A percentile compares a stretch with the other conserved stretches of the same genome.
phyloP scores from a whole-genome alignment of 208 protist species.

The Lotmaria passim region DNA sequence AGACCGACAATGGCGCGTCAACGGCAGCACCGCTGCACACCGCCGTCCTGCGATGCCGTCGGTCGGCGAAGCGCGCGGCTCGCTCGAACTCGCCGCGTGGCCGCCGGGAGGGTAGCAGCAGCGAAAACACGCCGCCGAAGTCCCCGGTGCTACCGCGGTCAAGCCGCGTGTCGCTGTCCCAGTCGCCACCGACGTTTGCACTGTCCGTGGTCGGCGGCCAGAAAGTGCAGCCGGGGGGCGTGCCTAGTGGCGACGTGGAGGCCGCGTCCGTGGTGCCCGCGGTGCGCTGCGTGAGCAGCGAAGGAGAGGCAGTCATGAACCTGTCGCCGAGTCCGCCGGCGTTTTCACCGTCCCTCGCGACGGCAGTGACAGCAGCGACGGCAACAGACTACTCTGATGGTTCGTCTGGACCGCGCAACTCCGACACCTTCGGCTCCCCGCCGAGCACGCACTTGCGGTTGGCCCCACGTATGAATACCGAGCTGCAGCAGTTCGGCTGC shows the following conservation, averaged over 20 bases:
- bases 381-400: conserved; percentile 3
- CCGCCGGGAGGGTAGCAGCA: neutral
- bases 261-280: neutral
- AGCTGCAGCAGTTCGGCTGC: conserved; percentile 73
- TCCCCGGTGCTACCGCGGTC: neutral
- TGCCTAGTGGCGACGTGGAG: neutral
- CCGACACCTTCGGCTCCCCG: conserved; percentile 7
- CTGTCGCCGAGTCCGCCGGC: conserved; percentile 7
- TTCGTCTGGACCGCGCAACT: neutral
- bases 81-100: neutral
- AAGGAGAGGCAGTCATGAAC: neutral
- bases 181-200: conserved; percentile 5
- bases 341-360: neutral
- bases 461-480: conserved; percentile 1
- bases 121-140: conserved; percentile 6
- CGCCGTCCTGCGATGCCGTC: neutral
- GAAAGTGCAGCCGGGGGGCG: neutral
- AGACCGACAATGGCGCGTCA: neutral
- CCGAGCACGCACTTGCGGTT: conserved; percentile 4
- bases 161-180: neutral
- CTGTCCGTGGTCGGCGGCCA: neutral
- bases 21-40: neutral
- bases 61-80: neutral
- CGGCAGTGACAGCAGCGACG: neutral
- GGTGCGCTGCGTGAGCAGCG: neutral